These are phyloP conservation scores for Populus pruinosa DNA, from an alignment of 345 rosid species.

Conservation along the genomic window DNA sequence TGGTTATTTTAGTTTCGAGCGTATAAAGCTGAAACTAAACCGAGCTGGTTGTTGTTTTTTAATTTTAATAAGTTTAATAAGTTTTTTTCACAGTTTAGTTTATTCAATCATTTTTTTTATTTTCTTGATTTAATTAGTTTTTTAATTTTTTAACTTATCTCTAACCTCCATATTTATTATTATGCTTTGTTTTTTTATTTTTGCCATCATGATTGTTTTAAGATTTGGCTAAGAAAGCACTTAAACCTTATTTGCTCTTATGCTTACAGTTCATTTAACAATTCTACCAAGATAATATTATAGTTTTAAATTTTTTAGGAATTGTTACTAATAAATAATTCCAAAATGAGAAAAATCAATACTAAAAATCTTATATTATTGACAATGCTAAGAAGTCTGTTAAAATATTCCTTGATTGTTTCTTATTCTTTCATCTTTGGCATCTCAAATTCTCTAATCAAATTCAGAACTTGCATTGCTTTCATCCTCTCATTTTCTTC, in stretches of 20 bases:
- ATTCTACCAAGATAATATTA: too few relatives aligned
- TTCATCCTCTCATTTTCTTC: not conserved
- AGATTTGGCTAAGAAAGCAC: not conserved
- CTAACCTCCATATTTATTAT: too few relatives aligned
- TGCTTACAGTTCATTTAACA: not conserved
- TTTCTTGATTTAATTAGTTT: too few relatives aligned
- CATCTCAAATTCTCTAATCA: not conserved
- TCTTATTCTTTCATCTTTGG: not conserved
- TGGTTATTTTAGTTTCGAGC: too few relatives aligned
- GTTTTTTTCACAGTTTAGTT: too few relatives aligned
- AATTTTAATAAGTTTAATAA: too few relatives aligned
- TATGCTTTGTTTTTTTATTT: not conserved
- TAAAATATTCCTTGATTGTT: not conserved
- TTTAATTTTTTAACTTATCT: too few relatives aligned
- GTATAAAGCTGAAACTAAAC: too few relatives aligned
- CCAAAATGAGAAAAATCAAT: not conserved
- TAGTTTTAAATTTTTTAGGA: too few relatives aligned
- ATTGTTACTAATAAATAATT: not conserved
- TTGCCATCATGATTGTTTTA: too few relatives aligned
- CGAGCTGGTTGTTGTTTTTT: too few relatives aligned
- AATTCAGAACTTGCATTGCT: not conserved
- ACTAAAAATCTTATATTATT: not conserved
- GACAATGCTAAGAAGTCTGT: not conserved
- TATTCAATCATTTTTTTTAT: too few relatives aligned
- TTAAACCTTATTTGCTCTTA: not conserved